A percentile compares a stretch with the other conserved stretches of the same genome.
Conservation (phyloP, 192 early-diverging fungal species). For the Dissophora globulifera region DNA sequence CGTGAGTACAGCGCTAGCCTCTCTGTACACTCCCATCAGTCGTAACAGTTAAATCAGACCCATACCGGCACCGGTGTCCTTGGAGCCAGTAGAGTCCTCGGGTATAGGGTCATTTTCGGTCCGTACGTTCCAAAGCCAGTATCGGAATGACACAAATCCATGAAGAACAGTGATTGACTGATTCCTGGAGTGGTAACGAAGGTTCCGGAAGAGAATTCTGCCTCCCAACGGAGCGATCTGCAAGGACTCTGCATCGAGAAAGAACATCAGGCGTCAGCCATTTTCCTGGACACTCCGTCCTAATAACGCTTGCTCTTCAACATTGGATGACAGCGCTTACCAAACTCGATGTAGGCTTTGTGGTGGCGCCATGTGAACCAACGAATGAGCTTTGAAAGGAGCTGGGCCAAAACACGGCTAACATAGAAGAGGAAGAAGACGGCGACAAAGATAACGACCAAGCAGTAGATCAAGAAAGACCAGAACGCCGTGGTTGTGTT, state of each 20-base stretch:
- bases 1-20: no score
- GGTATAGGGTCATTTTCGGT: constrained; percentile 51
- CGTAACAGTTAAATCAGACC: no score
- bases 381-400: constrained; percentile 69
- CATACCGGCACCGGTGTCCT: constrained; percentile 21
- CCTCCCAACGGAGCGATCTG: constrained; percentile 76
- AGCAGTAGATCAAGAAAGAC: constrained; percentile 74
- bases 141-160: constrained; percentile 78
- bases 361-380: constrained; percentile 76
- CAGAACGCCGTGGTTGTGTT: constrained; percentile 47
- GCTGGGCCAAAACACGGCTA: constrained; percentile 68
- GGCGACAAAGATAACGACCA: constrained; percentile 71
- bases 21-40: no score
- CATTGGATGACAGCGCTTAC: constrained; percentile 50
- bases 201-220: constrained; percentile 80
- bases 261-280: background rate
- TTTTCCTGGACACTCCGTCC: no score
- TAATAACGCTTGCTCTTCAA: no score
- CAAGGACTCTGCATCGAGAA: constrained; percentile 66
- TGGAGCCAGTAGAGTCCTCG: constrained; percentile 35
- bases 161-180: constrained; percentile 75
- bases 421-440: constrained; percentile 83
- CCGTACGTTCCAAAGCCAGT: constrained; percentile 75
- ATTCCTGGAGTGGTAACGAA: constrained; percentile 77
- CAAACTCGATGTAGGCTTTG: constrained; percentile 75